Percentiles rank a stretch among this genome's conserved stretches.
phyloP scores from a whole-genome alignment of 345 rosid genomes.

The Cardamine occulta region DNA sequence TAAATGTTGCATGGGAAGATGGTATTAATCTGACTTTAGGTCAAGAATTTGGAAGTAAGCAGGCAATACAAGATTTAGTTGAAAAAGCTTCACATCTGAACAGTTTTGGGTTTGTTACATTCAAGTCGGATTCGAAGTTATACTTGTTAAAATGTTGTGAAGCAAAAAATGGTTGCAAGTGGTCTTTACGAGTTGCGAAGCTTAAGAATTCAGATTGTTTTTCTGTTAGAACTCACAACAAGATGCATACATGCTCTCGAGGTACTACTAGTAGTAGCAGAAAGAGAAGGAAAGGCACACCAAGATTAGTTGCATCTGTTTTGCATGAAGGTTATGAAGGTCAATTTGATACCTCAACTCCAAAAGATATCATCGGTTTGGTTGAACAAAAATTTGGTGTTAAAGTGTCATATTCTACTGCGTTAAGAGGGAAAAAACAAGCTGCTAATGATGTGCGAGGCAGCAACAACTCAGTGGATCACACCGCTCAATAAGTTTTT shows the following conservation, averaged over 20 bases:
- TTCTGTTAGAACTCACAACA: not conserved
- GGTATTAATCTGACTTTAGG: not conserved
- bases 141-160: not conserved
- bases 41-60: not conserved
- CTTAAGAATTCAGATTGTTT: not conserved
- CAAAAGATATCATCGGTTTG: not conserved
- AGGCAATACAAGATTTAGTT: not conserved
- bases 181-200: not conserved
- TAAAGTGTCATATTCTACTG: no score
- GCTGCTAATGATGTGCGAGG: not conserved
- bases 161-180: not conserved
- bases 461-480: constrained; percentile 11
- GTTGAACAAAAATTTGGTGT: not conserved
- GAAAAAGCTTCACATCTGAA: not conserved
- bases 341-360: not conserved
- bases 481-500: not conserved
- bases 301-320: not conserved
- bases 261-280: not conserved
- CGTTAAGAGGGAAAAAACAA: not conserved
- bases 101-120: not conserved
- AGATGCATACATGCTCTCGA: not conserved
- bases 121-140: not conserved
- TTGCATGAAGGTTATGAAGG: not conserved
- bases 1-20: not conserved
- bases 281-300: not conserved